Base-by-base conservation (phyloP, 2,329 filamentous ascomycete species). In the Fusarium metavorans region DNA sequence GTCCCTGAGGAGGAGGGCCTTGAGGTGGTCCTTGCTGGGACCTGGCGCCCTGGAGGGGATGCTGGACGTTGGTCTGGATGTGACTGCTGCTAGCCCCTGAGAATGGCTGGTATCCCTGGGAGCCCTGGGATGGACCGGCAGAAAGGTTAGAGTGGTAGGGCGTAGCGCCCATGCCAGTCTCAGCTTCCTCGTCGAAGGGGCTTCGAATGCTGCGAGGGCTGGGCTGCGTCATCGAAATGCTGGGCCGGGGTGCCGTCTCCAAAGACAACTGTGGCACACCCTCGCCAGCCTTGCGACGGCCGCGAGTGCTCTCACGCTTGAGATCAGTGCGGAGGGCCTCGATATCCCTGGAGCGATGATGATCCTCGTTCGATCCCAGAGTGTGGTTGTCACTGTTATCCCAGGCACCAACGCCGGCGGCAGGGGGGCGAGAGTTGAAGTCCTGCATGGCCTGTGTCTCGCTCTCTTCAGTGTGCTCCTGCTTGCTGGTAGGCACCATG, bases 401-500 rank as follows among this genome's bases (percentile, higher is more conserved):
- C 78, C 78, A 80, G 18, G 68, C 67, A 41, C 62, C 71, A 20
- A 66, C n/a, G 30, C 76, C 77, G 13, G 77, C 68, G 11, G 78
- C 76, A n/a, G 80, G 66, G 16, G 81, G 78, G 18, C 84, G 77
- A 1, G 82, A 77, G 78, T 86, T 89, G 63, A 90, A 77, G 4
- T 83, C 83, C 2, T 85, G 81, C 35, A 84, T 83, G 27, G 88
- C 88, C 25, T 83, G 79, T 70, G 83, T 79, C 79, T 90, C 88
- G 8, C 78, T 78, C 20, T 81, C 80, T 16, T 79, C 75, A 16
- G 77, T 77, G 8, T 77, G 71, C 64, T 81, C 73, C 30, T 74
- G 80, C 16, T 77, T 77, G 10, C 80, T 66, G 9, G 78, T 73
- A 3, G 93, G 92, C 7, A 93, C 85, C 78, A 97, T 83, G 37